These are phyloP conservation scores for Cercospora nicotianae DNA, from an alignment of 2,329 filamentous ascomycete genomes.

Conservation along the genomic window DNA sequence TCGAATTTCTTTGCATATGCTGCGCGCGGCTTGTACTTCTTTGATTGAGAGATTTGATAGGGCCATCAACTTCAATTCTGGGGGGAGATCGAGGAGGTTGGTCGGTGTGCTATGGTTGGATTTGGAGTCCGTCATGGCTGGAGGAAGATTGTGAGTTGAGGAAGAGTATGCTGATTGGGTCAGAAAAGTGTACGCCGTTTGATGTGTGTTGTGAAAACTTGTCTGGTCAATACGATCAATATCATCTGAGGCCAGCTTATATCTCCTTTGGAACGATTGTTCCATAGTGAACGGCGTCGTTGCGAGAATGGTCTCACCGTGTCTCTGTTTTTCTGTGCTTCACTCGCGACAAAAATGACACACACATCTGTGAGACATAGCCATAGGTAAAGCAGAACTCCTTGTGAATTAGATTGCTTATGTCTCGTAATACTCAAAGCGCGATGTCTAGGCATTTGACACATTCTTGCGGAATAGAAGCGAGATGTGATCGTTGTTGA, in stretches of 20 bases:
- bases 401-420: too few species aligned
- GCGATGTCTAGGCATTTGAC: not conserved
- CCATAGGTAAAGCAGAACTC: too few species aligned
- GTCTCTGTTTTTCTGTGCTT: too few species aligned
- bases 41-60: not conserved
- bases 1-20: not conserved
- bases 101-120: not conserved
- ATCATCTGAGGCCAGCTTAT: too few species aligned
- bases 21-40: not conserved
- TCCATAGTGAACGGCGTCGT: too few species aligned
- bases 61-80: not conserved
- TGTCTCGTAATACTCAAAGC: not conserved
- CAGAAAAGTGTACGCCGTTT: too few species aligned
- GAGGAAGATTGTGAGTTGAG: not conserved
- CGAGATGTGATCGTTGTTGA: not conserved
- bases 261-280: too few species aligned
- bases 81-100: not conserved
- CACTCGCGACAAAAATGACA: too few species aligned
- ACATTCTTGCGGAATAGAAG: not conserved
- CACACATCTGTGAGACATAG: too few species aligned
- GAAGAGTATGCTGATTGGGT: not conserved
- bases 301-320: too few species aligned
- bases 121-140: not conserved
- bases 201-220: too few species aligned
- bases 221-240: too few species aligned